Evolutionary conservation across 805 yeast species (phyloP).

Genomic region (Candida railenensis): DNA sequence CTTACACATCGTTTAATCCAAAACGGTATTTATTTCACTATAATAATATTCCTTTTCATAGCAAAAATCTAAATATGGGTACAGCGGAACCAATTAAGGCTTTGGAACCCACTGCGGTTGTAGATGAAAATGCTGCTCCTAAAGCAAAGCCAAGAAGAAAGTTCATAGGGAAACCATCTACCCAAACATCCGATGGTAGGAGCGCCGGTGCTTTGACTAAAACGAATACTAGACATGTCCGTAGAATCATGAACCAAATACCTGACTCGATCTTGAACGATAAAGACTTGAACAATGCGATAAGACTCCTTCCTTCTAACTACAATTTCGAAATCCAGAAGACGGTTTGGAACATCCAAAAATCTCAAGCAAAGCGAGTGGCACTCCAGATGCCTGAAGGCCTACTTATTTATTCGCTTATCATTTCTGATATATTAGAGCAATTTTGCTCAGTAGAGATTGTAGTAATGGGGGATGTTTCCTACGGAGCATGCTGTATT

Average conservation of each 20-base stretch:
- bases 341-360: conserved; percentile 88
- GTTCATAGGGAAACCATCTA: conserved; percentile 54
- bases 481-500: conserved; percentile 98
- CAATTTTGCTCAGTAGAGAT: conserved; percentile 88
- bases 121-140: background rate
- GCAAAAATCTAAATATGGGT: too few relatives aligned
- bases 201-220: conserved; percentile 7
- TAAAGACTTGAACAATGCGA: conserved; percentile 79
- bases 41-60: too few relatives aligned
- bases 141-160: conserved; percentile 44
- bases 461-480: conserved; percentile 96
- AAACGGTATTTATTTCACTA: too few relatives aligned
- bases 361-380: conserved; percentile 73
- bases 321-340: conserved; percentile 96
- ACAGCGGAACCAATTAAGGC: background rate
- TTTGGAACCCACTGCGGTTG: too few relatives aligned
- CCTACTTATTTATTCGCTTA: conserved; percentile 77
- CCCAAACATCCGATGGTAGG: background rate
- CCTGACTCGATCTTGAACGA: conserved; percentile 84
- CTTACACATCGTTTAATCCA: too few relatives aligned
- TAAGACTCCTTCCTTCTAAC: conserved; percentile 78
- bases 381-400: conserved; percentile 99
- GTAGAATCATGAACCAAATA: conserved; percentile 76
- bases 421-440: conserved; percentile 88
- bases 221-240: conserved; percentile 28